Base-by-base conservation (phyloP, 495 filamentous ascomycete species). In the Penicillium lividum region DNA sequence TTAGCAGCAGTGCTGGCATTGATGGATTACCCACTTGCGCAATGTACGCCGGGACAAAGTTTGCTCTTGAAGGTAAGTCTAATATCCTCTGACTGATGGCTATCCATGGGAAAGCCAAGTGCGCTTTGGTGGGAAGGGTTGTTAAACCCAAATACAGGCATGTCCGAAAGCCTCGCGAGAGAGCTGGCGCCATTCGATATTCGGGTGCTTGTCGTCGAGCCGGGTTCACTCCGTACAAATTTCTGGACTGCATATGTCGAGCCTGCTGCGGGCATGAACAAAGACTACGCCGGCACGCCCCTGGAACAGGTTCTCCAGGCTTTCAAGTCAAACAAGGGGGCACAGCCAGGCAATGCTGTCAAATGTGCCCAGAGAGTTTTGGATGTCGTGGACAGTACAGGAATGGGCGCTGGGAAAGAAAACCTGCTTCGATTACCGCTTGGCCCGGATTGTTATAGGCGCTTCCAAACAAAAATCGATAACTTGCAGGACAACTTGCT, bases 11-110 rank as follows among this genome's bases (percentile, higher is more conserved):
- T 48, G 73, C 71, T 0, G 74, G 69, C 0, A 74, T 79, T 59
- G 67, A 71, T 46, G 62, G 69, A 6, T 63, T 73, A 33, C 67
- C 80, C 7, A 63, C 71, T 1, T 72, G 68, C 55, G 76, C 73
- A 7, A 55, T 82, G 33, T 87, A 87, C 65, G 73, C 68, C 22
- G 77, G 73, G 0, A 76, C 80, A 2, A 87, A 86, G 60, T 80
- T 76, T 40, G 84, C 80, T 2, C 62, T 83, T 1, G 79, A 80
- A 70, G 77, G 75, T 61, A 42, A 22, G 22, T 22, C 22, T 22
- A 22, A 1, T 22, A 1, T 22, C 2, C 22, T 22, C 22, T 22
- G 22, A 22, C 2, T 22, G 22, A 22, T 22, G 22, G 22, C 22
- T 22, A 22, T 1, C 22, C 22, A 1, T 22, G 22, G 22, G 22